phyloP scores from a whole-genome alignment of 768 basidiomycete genomes.

The Lactarius akahatsu region DNA sequence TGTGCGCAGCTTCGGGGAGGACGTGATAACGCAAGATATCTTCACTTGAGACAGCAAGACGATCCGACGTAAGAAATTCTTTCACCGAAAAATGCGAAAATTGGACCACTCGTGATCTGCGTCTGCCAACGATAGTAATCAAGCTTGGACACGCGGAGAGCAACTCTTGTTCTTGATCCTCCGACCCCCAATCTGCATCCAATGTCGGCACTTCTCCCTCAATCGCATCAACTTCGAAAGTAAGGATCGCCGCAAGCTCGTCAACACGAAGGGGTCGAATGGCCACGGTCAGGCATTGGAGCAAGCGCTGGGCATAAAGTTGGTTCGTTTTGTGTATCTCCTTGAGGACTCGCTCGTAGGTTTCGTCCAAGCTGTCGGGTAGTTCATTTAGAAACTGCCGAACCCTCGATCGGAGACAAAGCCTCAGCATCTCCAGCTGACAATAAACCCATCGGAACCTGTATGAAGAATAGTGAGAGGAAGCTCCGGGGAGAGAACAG shows the following conservation, averaged over 20 bases:
- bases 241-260: not conserved
- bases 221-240: not conserved
- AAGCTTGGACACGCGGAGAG: not conserved
- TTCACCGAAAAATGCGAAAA: not conserved
- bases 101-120: not conserved
- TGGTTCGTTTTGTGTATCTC: not conserved
- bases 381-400: not conserved
- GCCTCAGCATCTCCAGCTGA: not conserved
- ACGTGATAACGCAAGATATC: not conserved
- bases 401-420: not conserved
- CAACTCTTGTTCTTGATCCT: not conserved
- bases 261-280: not conserved
- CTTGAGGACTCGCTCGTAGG: not conserved
- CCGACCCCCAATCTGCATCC: not conserved
- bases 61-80: not conserved
- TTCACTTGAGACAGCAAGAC: not conserved
- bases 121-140: not conserved
- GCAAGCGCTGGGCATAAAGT: not conserved
- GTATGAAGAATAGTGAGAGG: not conserved
- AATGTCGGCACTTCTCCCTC: not conserved
- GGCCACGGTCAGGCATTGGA: not conserved
- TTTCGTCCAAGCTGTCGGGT: not conserved
- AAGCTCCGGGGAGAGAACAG: not conserved
- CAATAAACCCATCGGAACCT: not conserved
- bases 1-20: not conserved